Evolutionary conservation across 1,139 yeast genomes (phyloP), one percentile per base, ranked within the genome.

Genomic region (Suhomyces maxii): DNA sequence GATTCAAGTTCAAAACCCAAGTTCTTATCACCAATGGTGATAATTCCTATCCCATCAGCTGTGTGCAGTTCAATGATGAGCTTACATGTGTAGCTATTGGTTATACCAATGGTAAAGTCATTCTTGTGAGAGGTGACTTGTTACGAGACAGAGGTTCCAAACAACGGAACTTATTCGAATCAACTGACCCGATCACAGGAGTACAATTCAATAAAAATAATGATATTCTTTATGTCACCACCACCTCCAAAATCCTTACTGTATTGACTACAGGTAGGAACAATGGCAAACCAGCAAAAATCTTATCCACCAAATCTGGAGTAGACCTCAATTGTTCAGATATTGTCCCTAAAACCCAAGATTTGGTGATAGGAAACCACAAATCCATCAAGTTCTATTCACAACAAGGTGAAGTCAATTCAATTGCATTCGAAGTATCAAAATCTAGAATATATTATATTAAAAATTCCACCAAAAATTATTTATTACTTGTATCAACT

Each of bases 111-210:
- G 99, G 99, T 7, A 77, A 83, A 26, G 93, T 91, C 2, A 71
- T 91, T 7, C 69, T 91, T 4, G 80, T 91, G 0, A 68, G 98
- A 51, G 99, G 99, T 7, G 99, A 93, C 63, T 67, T 95, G 39
- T 58, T 88, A 2, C 80, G 93, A 54, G 99, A 95, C 59, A 69
- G 97, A 49, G 99, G 99, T 0, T 83, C 96, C 5, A 80, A 93
- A 53, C 98, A 91, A 59, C 71, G 98, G 33, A 65, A 86, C 0
- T 82, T 91, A 1, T 89, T 83, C 58, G 88, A 86, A 52, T 77
- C 83, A 13, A 59, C 63, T 12, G 95, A 89, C 44, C 96, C 98
- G 0, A 77, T 95, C 26, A 91, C 99, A 0, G 88, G 90, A 0
- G 67, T 93, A 1, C 74, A 79, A 34, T 81, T 86, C 54, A 71